phyloP scores from a whole-genome alignment of 2,329 filamentous ascomycete species.

The Colletotrichum zoysiae region DNA sequence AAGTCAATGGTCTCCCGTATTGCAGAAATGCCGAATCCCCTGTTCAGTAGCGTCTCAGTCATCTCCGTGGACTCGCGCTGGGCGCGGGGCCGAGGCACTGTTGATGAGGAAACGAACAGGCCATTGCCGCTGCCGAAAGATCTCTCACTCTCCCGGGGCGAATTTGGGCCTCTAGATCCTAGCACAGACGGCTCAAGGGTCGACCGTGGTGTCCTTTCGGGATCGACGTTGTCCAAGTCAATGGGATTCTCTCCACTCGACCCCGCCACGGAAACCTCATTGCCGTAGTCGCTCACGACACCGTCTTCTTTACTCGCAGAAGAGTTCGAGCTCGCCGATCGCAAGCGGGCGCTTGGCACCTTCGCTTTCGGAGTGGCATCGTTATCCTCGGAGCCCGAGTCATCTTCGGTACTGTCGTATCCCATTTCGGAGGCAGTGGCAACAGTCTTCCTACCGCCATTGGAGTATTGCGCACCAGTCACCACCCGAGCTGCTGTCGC shows the following conservation, averaged over 20 bases:
- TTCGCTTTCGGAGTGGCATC: conserved; percentile 1
- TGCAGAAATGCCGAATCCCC: neutral
- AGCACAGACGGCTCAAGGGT: neutral
- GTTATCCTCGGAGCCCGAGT: neutral
- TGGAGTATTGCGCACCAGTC: too few species aligned
- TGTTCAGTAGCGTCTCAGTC: conserved; percentile 11
- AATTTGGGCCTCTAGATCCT: neutral
- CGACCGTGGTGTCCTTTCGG: neutral
- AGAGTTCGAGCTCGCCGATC: neutral
- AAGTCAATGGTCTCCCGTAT: neutral
- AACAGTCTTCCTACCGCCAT: neutral
- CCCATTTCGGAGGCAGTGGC: neutral
- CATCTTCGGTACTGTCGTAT: neutral
- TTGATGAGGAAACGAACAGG: conserved; percentile 7
- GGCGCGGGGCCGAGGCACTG: neutral
- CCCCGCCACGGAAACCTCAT: conserved; percentile 10
- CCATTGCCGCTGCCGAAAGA: neutral
- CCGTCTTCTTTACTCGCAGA: neutral
- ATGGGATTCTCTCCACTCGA: conserved; percentile 28
- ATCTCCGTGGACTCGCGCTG: conserved; percentile 8
- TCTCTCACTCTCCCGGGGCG: conserved; percentile 2
- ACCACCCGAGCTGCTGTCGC: neutral
- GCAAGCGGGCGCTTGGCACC: neutral
- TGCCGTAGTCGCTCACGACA: neutral
- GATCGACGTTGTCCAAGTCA: conserved; percentile 12